Percentiles rank a stretch among this genome's conserved stretches.
These are phyloP conservation scores for Exobasidium rhododendri DNA, from an alignment of 1,284 basidiomycete species.

Conservation along the genomic window DNA sequence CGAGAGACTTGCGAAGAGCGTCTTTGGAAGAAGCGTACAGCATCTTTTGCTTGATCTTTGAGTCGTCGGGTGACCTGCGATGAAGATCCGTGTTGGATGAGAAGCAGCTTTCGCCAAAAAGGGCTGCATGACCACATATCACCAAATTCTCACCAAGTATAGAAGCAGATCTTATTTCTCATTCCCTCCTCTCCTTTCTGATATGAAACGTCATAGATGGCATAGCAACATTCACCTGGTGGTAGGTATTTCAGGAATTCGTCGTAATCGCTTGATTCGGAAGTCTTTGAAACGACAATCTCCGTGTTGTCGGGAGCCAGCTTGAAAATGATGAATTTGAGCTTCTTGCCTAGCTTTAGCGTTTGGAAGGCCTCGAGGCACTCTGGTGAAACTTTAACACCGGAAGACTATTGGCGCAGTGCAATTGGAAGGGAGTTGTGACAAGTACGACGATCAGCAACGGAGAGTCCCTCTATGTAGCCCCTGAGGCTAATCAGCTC, in stretches of 20 bases:
- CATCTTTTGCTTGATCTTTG: constrained; percentile 92
- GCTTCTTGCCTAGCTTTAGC: constrained; percentile 78
- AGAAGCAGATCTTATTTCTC: constrained; percentile 86
- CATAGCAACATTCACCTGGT: constrained; percentile 75
- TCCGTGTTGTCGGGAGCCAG: constrained; percentile 68
- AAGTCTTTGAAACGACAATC: constrained; percentile 53
- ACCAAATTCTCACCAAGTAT: constrained; percentile 65
- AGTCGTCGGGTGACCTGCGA: constrained; percentile 77
- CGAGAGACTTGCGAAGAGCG: constrained; percentile 69
- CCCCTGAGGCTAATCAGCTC: no score
- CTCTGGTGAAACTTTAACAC: constrained; percentile 64
- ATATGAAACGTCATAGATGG: constrained; percentile 87
- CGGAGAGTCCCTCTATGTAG: no score
- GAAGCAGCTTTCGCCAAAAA: background rate
- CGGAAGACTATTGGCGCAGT: constrained; percentile 64
- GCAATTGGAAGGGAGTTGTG: background rate
- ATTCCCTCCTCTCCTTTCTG: constrained; percentile 73
- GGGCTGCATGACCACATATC: background rate
- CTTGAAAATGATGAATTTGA: constrained; percentile 82
- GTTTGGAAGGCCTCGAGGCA: constrained; percentile 69
- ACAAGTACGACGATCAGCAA: no score
- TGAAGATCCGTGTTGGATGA: background rate
- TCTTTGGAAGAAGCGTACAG: constrained; percentile 88
- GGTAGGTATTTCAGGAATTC: constrained; percentile 75
- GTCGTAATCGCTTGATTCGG: constrained; percentile 64